A percentile compares a stretch with the other conserved stretches of the same genome.
Conservation (phyloP, 2,329 filamentous ascomycete genomes). For the Fusarium domesticum region DNA sequence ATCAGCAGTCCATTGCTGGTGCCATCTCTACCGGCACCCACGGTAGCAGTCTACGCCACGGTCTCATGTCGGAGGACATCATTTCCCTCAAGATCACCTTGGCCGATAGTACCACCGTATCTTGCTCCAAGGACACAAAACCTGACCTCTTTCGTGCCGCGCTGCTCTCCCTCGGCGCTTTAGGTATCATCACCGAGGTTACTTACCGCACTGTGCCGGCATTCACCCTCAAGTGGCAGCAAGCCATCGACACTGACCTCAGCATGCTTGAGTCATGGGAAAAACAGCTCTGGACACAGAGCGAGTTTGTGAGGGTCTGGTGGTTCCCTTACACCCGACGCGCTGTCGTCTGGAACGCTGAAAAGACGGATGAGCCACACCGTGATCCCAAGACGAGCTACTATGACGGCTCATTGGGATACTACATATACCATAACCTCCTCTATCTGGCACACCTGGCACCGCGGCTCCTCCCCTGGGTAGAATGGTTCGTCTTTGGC, state of each 20-base stretch:
- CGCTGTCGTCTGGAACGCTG: conserved; percentile 86
- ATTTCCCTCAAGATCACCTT: conserved; percentile 74
- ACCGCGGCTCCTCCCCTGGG: conserved; percentile 76
- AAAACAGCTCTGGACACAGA: conserved; percentile 71
- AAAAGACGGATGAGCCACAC: conserved; percentile 65
- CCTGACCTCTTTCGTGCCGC: conserved; percentile 83
- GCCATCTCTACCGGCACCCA: conserved; percentile 93
- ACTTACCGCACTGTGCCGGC: conserved; percentile 77
- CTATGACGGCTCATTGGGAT: conserved; percentile 79
- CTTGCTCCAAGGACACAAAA: conserved; percentile 67
- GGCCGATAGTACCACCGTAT: conserved; percentile 70
- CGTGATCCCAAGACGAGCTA: conserved; percentile 64
- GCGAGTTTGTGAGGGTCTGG: conserved; percentile 92
- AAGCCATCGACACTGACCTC: conserved; percentile 69
- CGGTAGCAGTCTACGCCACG: conserved; percentile 80
- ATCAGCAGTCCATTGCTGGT: conserved; percentile 88
- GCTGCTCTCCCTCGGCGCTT: conserved; percentile 79
- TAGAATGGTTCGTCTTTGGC: conserved; percentile 96
- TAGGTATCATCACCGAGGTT: conserved; percentile 88
- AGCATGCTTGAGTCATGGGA: conserved; percentile 71
- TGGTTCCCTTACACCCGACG: conserved; percentile 93
- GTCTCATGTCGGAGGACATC: conserved; percentile 78
- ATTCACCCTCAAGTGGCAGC: conserved; percentile 84
- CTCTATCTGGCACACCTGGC: conserved; percentile 76
- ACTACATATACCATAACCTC: conserved; percentile 87